Evolutionary conservation across 73 alveolate species (phyloP).

Genomic region (Loxodes magnus): DNA sequence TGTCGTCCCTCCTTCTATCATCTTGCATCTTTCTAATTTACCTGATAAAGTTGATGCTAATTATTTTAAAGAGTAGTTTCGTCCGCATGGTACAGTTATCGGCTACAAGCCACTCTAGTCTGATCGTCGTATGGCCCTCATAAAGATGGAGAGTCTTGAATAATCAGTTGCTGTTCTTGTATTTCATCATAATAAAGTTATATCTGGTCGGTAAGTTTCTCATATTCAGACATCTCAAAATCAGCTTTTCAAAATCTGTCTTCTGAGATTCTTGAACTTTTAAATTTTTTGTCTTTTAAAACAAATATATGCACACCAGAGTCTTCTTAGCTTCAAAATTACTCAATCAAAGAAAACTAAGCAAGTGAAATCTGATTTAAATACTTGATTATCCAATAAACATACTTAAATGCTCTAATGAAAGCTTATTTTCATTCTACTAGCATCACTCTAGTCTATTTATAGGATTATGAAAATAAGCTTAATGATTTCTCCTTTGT

Average conservation of each 20-base stretch:
- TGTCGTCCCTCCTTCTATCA: slow-evolving; percentile 9
- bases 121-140: slow-evolving; percentile 15
- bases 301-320: too few relatives aligned
- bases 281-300: too few relatives aligned
- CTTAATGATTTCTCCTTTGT: too few relatives aligned
- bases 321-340: too few relatives aligned
- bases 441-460: too few relatives aligned
- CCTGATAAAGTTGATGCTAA: slow-evolving; percentile 11
- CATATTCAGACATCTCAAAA: not conserved
- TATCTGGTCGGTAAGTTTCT: slow-evolving; percentile 2
- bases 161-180: slow-evolving; percentile 12
- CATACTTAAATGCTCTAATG: too few relatives aligned
- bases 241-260: not conserved
- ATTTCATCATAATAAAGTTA: slow-evolving; percentile 2
- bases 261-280: not conserved
- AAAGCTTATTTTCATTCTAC: too few relatives aligned
- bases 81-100: slow-evolving; percentile 2
- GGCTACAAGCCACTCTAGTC: not conserved
- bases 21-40: slow-evolving; percentile 10
- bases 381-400: too few relatives aligned
- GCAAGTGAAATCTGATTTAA: too few relatives aligned
- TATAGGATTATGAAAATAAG: too few relatives aligned
- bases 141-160: slow-evolving; percentile 4
- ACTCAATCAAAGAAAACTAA: too few relatives aligned
- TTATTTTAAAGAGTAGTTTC: slow-evolving; percentile 3